Conservation (phyloP, 1,284 basidiomycete genomes). For the Hymenochaete sp. region DNA sequence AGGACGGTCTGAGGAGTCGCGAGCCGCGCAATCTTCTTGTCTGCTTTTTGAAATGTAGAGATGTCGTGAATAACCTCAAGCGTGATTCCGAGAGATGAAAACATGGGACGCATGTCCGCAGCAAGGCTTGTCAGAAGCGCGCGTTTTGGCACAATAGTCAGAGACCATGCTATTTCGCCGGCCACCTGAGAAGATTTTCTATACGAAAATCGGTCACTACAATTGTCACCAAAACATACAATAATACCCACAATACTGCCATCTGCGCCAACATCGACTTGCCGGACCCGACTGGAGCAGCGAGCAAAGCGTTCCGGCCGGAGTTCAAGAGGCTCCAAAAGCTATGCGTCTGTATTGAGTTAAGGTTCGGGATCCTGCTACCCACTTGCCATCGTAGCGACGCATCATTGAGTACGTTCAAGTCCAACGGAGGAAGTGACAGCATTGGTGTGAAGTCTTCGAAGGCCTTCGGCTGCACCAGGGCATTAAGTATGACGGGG, state of each 20-base stretch:
- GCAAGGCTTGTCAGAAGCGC: slow-evolving; percentile 41
- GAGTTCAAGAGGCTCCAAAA: slow-evolving; percentile 82
- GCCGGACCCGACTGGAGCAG: slow-evolving; percentile 75
- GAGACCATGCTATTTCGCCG: slow-evolving; percentile 36
- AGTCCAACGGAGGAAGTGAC: slow-evolving; percentile 74
- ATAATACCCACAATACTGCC: slow-evolving; percentile 53
- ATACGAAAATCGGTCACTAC: background rate
- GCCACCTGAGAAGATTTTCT: slow-evolving; percentile 44
- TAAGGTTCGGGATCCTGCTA: slow-evolving; percentile 51
- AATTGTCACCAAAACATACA: slow-evolving; percentile 19
- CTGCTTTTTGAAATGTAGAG: slow-evolving; percentile 27
- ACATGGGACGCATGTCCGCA: slow-evolving; percentile 39
- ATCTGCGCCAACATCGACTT: slow-evolving; percentile 73
- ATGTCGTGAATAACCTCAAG: slow-evolving; percentile 31
- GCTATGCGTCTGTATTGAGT: slow-evolving; percentile 84
- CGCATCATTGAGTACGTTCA: slow-evolving; percentile 44
- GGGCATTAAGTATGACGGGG: slow-evolving; percentile 51
- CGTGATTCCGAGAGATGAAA: slow-evolving; percentile 32
- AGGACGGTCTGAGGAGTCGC: slow-evolving; percentile 45
- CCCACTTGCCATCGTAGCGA: slow-evolving; percentile 40
- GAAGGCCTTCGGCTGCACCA: slow-evolving; percentile 72
- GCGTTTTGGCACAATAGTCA: slow-evolving; percentile 48
- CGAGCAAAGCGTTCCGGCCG: slow-evolving; percentile 65
- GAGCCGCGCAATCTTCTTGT: slow-evolving; percentile 40
- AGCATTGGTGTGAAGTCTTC: slow-evolving; percentile 62